Evolutionary conservation across 495 filamentous ascomycete species (phyloP).

Genomic region (Trichoderma parareesei): DNA sequence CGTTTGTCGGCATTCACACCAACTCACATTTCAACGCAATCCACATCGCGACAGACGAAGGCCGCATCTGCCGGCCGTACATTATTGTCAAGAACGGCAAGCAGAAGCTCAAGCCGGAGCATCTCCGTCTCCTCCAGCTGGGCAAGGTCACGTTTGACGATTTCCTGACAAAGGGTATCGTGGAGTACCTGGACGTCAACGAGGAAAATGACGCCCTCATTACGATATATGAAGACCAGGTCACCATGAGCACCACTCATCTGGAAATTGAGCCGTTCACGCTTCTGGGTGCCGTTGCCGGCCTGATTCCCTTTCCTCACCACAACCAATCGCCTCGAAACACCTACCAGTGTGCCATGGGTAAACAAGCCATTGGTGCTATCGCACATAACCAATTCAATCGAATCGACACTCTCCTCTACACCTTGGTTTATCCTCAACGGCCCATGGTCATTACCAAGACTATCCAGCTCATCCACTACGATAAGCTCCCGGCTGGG

Average conservation of each 20-base stretch:
- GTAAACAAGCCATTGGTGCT: conserved; percentile 98
- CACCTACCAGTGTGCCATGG: conserved; percentile 99
- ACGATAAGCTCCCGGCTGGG: conserved; percentile 93
- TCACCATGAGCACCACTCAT: conserved; percentile 75
- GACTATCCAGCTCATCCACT: conserved; percentile 93
- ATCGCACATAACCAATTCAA: conserved; percentile 97
- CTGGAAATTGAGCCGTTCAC: conserved; percentile 98
- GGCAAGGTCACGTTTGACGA: conserved; percentile 85
- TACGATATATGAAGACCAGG: conserved; percentile 76
- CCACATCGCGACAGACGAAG: conserved; percentile 94
- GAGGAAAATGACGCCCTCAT: conserved; percentile 96
- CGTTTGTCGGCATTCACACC: conserved; percentile 91
- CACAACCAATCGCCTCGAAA: conserved; percentile 99
- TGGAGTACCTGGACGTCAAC: conserved; percentile 96
- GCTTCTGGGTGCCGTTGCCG: conserved; percentile 92
- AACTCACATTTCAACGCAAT: conserved; percentile 86
- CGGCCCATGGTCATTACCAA: conserved; percentile 95
- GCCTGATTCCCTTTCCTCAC: conserved; percentile 95
- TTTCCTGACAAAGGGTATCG: conserved; percentile 77
- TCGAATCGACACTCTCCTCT: conserved; percentile 89
- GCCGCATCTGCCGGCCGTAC: conserved; percentile 87
- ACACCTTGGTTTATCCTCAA: conserved; percentile 95
- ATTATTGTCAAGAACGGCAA: conserved; percentile 86
- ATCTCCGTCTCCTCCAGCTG: conserved; percentile 68
- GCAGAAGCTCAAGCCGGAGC: conserved; percentile 64